Conservation (phyloP, 306 rosid genomes). For the Sindora glabra region DNA sequence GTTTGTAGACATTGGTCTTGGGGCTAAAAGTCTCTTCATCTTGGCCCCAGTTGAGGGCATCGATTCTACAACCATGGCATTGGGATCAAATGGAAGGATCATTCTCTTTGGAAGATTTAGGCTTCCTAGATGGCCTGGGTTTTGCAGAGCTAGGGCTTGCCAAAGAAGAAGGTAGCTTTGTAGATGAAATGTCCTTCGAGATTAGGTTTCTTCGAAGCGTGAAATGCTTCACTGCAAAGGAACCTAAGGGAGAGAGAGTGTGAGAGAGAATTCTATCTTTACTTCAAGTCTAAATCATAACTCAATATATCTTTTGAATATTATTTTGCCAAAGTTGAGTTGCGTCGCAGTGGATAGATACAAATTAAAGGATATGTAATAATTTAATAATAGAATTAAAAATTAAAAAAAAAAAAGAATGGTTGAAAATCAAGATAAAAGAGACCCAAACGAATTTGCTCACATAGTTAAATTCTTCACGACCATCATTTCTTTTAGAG, state of each 20-base stretch:
- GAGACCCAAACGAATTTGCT: too few relatives aligned
- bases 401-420: too few relatives aligned
- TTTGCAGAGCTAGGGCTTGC: conserved; percentile 51
- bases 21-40: conserved; percentile 71
- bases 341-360: too few relatives aligned
- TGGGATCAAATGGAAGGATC: conserved; percentile 74
- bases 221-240: conserved; percentile 49
- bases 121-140: conserved; percentile 44
- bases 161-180: conserved; percentile 45
- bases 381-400: too few relatives aligned
- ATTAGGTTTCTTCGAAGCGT: conserved; percentile 64
- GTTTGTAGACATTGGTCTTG: conserved; percentile 75
- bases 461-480: too few relatives aligned
- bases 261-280: not conserved
- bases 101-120: conserved; percentile 62
- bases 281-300: too few relatives aligned
- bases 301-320: too few relatives aligned
- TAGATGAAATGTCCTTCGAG: conserved; percentile 37
- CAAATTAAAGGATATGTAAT: too few relatives aligned
- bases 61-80: conserved; percentile 18
- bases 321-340: too few relatives aligned
- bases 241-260: conserved; percentile 6
- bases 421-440: too few relatives aligned
- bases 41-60: conserved; percentile 57
- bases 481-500: too few relatives aligned